Evolutionary conservation across 805 yeast genomes (phyloP).

Genomic region (Wickerhamiella shivajii): DNA sequence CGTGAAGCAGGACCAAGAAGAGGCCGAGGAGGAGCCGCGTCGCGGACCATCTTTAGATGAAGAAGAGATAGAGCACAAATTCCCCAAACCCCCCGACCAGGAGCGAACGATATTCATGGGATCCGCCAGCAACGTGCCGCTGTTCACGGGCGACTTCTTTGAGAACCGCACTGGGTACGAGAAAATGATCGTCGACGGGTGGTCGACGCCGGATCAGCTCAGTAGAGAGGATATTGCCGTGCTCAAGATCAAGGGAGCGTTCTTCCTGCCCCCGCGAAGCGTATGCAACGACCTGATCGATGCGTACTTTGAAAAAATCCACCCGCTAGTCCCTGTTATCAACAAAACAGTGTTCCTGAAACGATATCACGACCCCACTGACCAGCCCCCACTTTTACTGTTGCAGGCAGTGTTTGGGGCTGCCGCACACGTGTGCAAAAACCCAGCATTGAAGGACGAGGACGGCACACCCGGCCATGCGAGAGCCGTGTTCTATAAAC

Average conservation of each 20-base stretch:
- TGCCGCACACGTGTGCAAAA: conserved; percentile 46
- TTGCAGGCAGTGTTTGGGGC: conserved; percentile 60
- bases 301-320: conserved; percentile 46
- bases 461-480: conserved; percentile 36
- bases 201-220: too few relatives aligned
- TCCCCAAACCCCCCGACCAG: neutral
- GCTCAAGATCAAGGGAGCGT: conserved; percentile 53
- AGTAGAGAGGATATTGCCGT: conserved; percentile 43
- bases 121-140: conserved; percentile 6
- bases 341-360: conserved; percentile 48
- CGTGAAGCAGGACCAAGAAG: conserved; percentile 1
- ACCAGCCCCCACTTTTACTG: conserved; percentile 49
- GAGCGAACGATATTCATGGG: conserved; percentile 6
- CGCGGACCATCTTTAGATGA: neutral
- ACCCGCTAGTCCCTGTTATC: conserved; percentile 56
- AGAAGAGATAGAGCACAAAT: conserved; percentile 1
- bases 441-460: conserved; percentile 37
- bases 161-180: too few relatives aligned
- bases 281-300: conserved; percentile 46
- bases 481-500: conserved; percentile 43
- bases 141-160: conserved; percentile 1
- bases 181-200: too few relatives aligned
- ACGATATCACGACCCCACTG: conserved; percentile 37
- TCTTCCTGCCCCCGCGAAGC: conserved; percentile 46
- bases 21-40: conserved; percentile 1